Conservation (phyloP, 169 alveolate species). For the Plasmodium blacklocki region DNA sequence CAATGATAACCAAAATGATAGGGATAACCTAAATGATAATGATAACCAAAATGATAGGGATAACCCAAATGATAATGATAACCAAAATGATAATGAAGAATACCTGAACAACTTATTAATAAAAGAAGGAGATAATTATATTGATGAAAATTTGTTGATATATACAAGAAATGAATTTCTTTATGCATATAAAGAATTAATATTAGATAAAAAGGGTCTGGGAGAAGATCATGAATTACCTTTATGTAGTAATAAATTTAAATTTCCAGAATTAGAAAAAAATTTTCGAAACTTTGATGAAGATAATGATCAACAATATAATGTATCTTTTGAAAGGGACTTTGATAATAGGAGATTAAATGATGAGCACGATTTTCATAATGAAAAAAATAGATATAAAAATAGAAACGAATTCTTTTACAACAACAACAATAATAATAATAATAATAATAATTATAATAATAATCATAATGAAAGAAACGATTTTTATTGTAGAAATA, state of each 20-base stretch:
- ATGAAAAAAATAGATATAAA: conserved; percentile 4
- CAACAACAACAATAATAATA: not conserved
- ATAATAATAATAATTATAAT: not conserved
- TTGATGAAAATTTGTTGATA: conserved; percentile 11
- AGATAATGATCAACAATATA: not conserved
- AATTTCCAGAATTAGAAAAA: not conserved
- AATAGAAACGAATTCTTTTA: conserved; percentile 10
- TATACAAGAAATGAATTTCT: conserved; percentile 54
- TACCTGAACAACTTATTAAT: not conserved
- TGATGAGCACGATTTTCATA: conserved; percentile 19
- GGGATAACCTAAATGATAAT: too few species aligned
- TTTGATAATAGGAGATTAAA: conserved; percentile 6
- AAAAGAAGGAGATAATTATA: not conserved
- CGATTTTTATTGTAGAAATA: not conserved
- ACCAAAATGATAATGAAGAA: not conserved
- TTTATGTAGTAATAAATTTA: conserved; percentile 32
- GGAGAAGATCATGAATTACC: conserved; percentile 47
- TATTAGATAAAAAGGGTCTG: conserved; percentile 14
- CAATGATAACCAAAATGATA: too few species aligned
- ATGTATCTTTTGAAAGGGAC: conserved; percentile 3
- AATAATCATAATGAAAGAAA: not conserved
- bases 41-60: too few species aligned
- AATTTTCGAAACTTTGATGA: conserved; percentile 5
- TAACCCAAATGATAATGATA: too few species aligned
- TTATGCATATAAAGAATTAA: conserved; percentile 42